Percentiles rank a stretch among this genome's conserved stretches.
Evolutionary conservation across 2,329 filamentous ascomycete genomes (phyloP).

Genomic region (Hymenoscyphus infarciens): DNA sequence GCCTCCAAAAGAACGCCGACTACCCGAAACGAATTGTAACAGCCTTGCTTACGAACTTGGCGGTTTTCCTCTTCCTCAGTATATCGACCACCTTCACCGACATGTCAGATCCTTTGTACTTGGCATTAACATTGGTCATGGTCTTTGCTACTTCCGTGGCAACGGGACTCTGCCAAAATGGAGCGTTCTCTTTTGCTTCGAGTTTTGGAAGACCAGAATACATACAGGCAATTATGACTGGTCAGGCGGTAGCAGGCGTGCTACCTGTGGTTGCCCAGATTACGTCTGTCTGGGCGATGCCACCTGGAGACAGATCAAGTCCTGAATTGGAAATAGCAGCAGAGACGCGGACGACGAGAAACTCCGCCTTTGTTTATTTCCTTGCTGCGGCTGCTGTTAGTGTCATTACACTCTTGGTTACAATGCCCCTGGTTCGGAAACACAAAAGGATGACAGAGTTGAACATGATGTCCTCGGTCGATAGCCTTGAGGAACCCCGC

Average conservation of each 20-base stretch:
- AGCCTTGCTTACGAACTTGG: conserved; percentile 73
- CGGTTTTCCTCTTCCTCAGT: conserved; percentile 73
- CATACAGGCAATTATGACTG: conserved; percentile 93
- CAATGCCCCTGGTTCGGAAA: conserved; percentile 67
- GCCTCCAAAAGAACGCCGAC: conserved; percentile 75
- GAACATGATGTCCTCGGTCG: conserved; percentile 49
- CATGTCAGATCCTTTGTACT: conserved; percentile 63
- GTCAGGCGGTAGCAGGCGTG: conserved; percentile 88
- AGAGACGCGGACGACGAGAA: conserved; percentile 42
- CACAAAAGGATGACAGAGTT: conserved; percentile 52
- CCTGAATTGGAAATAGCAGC: background rate
- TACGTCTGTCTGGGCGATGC: conserved; percentile 68
- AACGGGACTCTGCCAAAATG: conserved; percentile 86
- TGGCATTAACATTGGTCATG: conserved; percentile 77
- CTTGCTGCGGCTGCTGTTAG: conserved; percentile 80
- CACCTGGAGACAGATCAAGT: conserved; percentile 40
- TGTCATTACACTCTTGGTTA: conserved; percentile 63
- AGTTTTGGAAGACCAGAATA: conserved; percentile 85
- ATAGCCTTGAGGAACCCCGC: conserved; percentile 47
- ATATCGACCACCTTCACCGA: conserved; percentile 71
- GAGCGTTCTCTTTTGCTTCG: conserved; percentile 85
- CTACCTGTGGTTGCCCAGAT: conserved; percentile 86
- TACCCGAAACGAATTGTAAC: conserved; percentile 83
- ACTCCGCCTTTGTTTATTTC: conserved; percentile 86
- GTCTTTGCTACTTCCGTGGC: conserved; percentile 77